Conservation (phyloP, 768 basidiomycete species). For the Thelephora ganbajun region DNA sequence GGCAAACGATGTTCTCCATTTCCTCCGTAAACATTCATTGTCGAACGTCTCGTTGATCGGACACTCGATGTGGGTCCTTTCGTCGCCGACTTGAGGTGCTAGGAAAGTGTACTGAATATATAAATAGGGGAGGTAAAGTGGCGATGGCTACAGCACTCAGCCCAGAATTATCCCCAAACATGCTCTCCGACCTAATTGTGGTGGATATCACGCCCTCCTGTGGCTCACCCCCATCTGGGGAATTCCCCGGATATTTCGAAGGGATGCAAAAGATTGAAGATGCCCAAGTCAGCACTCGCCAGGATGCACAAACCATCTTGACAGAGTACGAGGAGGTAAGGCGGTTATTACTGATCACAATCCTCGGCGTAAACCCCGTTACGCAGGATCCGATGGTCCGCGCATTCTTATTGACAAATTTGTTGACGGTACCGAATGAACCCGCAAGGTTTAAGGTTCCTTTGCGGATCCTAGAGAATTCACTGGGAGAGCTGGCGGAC, state of each 20-base stretch:
- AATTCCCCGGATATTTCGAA: slow-evolving; percentile 52
- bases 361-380: background rate
- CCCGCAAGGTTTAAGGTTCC: slow-evolving; percentile 55
- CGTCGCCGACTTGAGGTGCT: no score
- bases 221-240: slow-evolving; percentile 33
- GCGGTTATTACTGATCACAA: slow-evolving; percentile 3
- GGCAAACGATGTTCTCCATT: slow-evolving; percentile 65
- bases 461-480: slow-evolving; percentile 43
- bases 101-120: background rate
- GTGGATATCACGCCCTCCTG: slow-evolving; percentile 73
- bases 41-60: slow-evolving; percentile 63
- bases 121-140: slow-evolving; percentile 71
- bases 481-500: slow-evolving; percentile 55
- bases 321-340: slow-evolving; percentile 47
- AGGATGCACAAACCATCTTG: slow-evolving; percentile 58
- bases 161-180: slow-evolving; percentile 23
- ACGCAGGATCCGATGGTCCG: slow-evolving; percentile 56
- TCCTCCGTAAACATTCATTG: slow-evolving; percentile 40
- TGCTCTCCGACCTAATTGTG: slow-evolving; percentile 47
- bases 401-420: slow-evolving; percentile 80
- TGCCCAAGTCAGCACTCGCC: slow-evolving; percentile 39
- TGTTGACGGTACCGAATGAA: slow-evolving; percentile 26
- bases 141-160: slow-evolving; percentile 59
- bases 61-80: slow-evolving; percentile 67
- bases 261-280: slow-evolving; percentile 66